A percentile compares a stretch with the other conserved stretches of the same genome.
Conservation (phyloP, 2,329 filamentous ascomycete genomes). For the Penicillium rolfsii region DNA sequence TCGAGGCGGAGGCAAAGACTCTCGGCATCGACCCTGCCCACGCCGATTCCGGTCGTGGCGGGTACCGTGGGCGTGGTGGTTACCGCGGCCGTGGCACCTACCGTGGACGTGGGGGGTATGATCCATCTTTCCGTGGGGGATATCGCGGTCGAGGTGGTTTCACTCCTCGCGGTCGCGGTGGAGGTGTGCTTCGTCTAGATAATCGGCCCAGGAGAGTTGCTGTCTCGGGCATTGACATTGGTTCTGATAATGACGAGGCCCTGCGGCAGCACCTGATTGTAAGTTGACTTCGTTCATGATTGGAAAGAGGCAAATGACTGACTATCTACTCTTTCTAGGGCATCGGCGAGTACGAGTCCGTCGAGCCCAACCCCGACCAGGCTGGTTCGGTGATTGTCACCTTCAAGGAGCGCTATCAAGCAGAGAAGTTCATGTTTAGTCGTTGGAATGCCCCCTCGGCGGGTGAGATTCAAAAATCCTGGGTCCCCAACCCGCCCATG, state of each 20-base stretch:
- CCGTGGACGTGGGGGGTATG: constrained; percentile 48
- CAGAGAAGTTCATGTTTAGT: constrained; percentile 58
- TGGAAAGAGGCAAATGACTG: neutral
- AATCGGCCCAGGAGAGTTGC: constrained; percentile 60
- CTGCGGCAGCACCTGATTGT: constrained; percentile 60
- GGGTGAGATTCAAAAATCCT: constrained; percentile 58
- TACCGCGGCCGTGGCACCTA: constrained; percentile 48
- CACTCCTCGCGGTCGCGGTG: constrained; percentile 2
- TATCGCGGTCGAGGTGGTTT: constrained; percentile 46
- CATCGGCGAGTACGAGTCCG: constrained; percentile 52
- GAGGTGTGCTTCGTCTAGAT: constrained; percentile 58
- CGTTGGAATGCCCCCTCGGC: constrained; percentile 54
- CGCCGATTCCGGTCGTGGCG: constrained; percentile 26
- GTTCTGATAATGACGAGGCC: constrained; percentile 57
- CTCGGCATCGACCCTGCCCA: constrained; percentile 55
- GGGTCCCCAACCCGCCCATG: constrained; percentile 52
- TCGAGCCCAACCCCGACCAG: constrained; percentile 47
- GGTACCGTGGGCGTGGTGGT: constrained; percentile 44
- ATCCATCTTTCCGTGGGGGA: constrained; percentile 19
- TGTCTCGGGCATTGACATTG: constrained; percentile 53
- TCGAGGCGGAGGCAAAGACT: constrained; percentile 59
- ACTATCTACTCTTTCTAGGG: constrained; percentile 37
- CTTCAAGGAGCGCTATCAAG: constrained; percentile 56
- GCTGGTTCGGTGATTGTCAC: constrained; percentile 47
- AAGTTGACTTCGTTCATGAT: constrained; percentile 25